These are phyloP conservation scores for Didymella pomorum DNA, from an alignment of 2,329 filamentous ascomycete species.

Conservation along the genomic window DNA sequence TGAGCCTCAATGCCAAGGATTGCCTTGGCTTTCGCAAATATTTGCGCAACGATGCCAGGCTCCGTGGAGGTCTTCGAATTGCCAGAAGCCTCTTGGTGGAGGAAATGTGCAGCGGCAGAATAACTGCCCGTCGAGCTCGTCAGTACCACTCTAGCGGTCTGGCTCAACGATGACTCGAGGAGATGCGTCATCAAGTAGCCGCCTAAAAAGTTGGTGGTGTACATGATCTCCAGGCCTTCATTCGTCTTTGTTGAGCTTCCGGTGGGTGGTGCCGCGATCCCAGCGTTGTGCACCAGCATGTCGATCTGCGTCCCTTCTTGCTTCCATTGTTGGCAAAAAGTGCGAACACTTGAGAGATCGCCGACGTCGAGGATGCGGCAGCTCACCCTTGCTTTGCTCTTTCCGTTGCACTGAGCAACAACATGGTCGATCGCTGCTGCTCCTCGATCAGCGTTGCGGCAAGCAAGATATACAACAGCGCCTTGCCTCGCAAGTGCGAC, in stretches of 20 bases:
- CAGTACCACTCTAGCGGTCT: constrained; percentile 20
- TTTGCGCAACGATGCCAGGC: background rate
- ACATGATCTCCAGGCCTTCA: constrained; percentile 20
- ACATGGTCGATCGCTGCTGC: constrained; percentile 20
- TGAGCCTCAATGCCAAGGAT: background rate
- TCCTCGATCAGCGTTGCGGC: constrained; percentile 25
- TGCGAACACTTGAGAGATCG: constrained; percentile 21
- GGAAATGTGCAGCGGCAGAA: constrained; percentile 2
- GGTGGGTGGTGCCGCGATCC: constrained; percentile 15
- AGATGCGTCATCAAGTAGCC: constrained; percentile 27
- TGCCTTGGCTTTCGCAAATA: background rate
- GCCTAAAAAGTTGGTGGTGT: constrained; percentile 28
- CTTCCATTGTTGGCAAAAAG: constrained; percentile 24
- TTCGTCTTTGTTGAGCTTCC: constrained; percentile 4
- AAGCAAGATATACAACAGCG: constrained; percentile 26
- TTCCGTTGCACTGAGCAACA: constrained; percentile 3
- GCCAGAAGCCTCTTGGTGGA: background rate
- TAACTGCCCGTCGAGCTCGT: constrained; percentile 26
- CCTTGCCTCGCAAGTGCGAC: constrained; percentile 22
- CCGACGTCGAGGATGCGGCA: constrained; percentile 23
- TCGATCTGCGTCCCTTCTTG: constrained; percentile 20
- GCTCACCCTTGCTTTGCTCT: constrained; percentile 8
- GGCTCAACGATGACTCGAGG: constrained; percentile 17
- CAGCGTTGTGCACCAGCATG: constrained; percentile 31
- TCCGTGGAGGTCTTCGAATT: background rate